A percentile compares a stretch with the other conserved stretches of the same genome.
Evolutionary conservation across 2,329 filamentous ascomycete species (phyloP).

Genomic region (Arachnomyces sp.): DNA sequence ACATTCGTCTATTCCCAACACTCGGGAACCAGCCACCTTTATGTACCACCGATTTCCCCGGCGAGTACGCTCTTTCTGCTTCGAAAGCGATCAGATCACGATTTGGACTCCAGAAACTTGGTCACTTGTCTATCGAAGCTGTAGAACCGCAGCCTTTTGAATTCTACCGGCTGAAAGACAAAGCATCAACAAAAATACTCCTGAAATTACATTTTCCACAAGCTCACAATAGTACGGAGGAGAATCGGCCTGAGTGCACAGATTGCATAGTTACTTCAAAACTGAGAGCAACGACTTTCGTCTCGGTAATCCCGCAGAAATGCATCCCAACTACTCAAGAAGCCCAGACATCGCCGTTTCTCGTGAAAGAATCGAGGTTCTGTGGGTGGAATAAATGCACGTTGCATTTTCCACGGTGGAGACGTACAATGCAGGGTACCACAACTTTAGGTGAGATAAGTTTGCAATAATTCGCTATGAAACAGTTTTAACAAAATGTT

Average conservation of each 20-base stretch:
- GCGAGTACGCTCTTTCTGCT: conserved; percentile 2
- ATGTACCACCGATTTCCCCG: conserved; percentile 7
- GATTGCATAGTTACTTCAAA: conserved; percentile 3
- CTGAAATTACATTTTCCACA: conserved; percentile 2
- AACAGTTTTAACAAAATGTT: not conserved
- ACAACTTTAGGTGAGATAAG: not conserved
- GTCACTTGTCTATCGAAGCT: conserved; percentile 1
- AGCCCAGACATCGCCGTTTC: conserved; percentile 1
- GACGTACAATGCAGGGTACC: not conserved
- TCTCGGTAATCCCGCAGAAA: conserved; percentile 6
- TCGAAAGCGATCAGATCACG: not conserved
- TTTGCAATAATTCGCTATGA: not conserved
- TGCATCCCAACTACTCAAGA: conserved; percentile 3
- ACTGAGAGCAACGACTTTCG: conserved; percentile 4
- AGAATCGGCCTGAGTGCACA: not conserved
- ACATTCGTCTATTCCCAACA: conserved; percentile 4
- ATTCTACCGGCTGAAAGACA: conserved; percentile 1
- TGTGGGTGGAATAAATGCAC: conserved; percentile 3
- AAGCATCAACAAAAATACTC: conserved; percentile 3
- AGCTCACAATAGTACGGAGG: not conserved
- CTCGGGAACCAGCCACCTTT: conserved; percentile 5
- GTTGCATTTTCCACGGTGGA: conserved; percentile 6
- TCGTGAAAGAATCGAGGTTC: conserved; percentile 2
- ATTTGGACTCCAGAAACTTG: not conserved
- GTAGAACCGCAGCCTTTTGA: conserved; percentile 6